These are phyloP conservation scores for Tausonia pullulans DNA, from an alignment of 1,284 basidiomycete genomes.

Conservation along the genomic window DNA sequence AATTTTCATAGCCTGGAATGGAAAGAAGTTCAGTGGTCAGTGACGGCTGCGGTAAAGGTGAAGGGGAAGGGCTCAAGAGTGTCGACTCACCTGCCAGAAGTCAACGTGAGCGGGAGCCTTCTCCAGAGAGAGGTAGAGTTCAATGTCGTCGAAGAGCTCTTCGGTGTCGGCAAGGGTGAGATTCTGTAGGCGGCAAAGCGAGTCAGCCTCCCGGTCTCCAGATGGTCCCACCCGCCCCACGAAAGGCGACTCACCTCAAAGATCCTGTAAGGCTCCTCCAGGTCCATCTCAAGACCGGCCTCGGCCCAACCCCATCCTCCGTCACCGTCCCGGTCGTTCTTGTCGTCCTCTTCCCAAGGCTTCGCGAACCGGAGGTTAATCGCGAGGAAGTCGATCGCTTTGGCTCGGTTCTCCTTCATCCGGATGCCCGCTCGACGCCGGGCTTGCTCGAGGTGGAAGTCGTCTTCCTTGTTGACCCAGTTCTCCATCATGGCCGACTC, in stretches of 20 bases:
- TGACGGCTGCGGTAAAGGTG: constrained; percentile 12
- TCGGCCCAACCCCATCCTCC: constrained; percentile 58
- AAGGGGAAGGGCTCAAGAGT: constrained; percentile 9
- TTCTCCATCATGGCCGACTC: constrained; percentile 96
- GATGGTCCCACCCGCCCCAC: not conserved
- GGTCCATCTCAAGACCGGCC: constrained; percentile 87
- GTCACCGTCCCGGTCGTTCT: constrained; percentile 43
- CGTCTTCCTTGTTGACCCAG: constrained; percentile 94
- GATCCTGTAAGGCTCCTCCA: constrained; percentile 95
- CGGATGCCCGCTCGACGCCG: constrained; percentile 81
- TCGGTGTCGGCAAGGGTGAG: constrained; percentile 76
- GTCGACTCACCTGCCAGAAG: constrained; percentile 78
- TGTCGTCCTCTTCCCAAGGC: constrained; percentile 43
- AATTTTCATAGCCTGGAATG: constrained; percentile 78
- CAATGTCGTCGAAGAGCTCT: constrained; percentile 89
- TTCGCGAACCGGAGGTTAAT: constrained; percentile 80
- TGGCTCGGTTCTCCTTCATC: constrained; percentile 88
- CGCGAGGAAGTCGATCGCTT: constrained; percentile 87
- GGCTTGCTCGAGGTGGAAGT: constrained; percentile 94
- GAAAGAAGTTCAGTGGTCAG: not conserved
- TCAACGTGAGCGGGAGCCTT: constrained; percentile 75
- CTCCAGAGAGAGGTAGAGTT: constrained; percentile 80
- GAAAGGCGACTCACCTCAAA: constrained; percentile 60
- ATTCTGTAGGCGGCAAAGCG: constrained; percentile 44
- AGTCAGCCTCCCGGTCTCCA: not conserved